Evolutionary conservation across 1,284 basidiomycete genomes (phyloP).

Genomic region (Tilletia caries): DNA sequence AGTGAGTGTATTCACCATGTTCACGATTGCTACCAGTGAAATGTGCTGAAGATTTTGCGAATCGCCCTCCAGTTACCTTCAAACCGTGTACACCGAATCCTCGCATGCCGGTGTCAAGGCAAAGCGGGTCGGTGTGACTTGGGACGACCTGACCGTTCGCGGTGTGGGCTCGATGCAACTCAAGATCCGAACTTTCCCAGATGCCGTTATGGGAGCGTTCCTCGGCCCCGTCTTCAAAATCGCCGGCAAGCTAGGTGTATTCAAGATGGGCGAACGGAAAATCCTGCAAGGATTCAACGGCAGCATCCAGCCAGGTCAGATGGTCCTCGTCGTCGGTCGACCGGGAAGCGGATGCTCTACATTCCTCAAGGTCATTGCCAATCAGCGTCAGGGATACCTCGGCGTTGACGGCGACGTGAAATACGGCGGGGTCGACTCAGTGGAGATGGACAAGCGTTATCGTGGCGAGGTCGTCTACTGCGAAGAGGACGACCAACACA

Average conservation of each 20-base stretch:
- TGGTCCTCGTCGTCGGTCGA: conserved; percentile 66
- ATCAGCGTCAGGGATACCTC: conserved; percentile 65
- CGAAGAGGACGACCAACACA: conserved; percentile 68
- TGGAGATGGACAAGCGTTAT: conserved; percentile 58
- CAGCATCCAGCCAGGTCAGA: conserved; percentile 40
- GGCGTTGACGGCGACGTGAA: conserved; percentile 64
- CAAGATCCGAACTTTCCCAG: conserved; percentile 47
- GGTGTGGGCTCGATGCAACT: conserved; percentile 29
- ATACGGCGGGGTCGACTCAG: conserved; percentile 64
- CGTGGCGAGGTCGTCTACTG: conserved; percentile 84
- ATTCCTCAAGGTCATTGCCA: conserved; percentile 69
- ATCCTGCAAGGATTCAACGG: conserved; percentile 37
- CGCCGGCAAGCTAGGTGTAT: conserved; percentile 20
- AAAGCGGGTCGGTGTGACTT: conserved; percentile 38
- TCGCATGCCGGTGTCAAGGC: conserved; percentile 25
- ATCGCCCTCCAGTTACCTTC: neutral
- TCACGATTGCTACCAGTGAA: neutral
- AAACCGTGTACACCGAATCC: conserved; percentile 4
- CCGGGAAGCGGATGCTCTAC: conserved; percentile 76
- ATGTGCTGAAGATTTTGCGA: neutral
- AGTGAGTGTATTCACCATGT: neutral
- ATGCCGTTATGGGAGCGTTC: conserved; percentile 42
- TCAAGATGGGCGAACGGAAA: neutral
- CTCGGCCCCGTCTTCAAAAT: conserved; percentile 52
- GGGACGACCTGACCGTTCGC: conserved; percentile 28